Evolutionary conservation across 148 eudicot genomes (phyloP), one percentile per base, ranked within the genome.

Genomic region (Polygonum aviculare): DNA sequence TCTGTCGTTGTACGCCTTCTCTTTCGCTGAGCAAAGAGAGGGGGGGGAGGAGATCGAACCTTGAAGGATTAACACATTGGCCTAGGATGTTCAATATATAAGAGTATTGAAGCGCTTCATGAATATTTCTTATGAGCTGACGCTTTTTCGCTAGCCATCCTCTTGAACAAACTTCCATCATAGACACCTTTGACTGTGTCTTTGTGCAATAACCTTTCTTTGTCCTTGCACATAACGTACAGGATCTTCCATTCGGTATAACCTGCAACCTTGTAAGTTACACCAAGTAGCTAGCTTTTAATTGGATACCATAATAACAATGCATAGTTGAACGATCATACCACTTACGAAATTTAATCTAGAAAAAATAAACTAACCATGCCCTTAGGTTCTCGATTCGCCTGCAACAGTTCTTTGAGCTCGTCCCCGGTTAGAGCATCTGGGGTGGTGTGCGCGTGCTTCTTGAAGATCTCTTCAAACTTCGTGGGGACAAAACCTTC

Each of bases 91-190:
- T n/a, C n/a, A n/a, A n/a, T n/a, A n/a, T n/a, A n/a, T n/a, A n/a
- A n/a, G n/a, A n/a, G n/a, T n/a, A n/a, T n/a, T n/a, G n/a, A n/a
- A n/a, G n/a, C n/a, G n/a, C n/a, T n/a, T n/a, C n/a, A n/a, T n/a
- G n/a, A n/a, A n/a, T n/a, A n/a, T 62, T 84, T 77, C 74, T 85
- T 82, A 47, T 75, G 54, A 15, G 82, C 18, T 1, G 81, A 78
- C 22, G 79, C 80, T 38, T 76, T 85, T 76, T 88, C 90, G 49
- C 39, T 79, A 21, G 78, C 95, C 89, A 92, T 75, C 76, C 80
- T 82, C 26, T 90, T 89, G 45, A 92, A 92, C 65, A 92, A 72
- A 78, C 91, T 88, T 78, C 97, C 97, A 74, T 92, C 97, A 31
- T 88, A 90, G 39, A 81, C 93, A 16, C 81, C 90, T 78, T 85